Evolutionary conservation across 371 early-diverging fungal species (phyloP), one percentile per base, ranked within the genome.

Genomic region (Thermomucor indicae-seudaticae): DNA sequence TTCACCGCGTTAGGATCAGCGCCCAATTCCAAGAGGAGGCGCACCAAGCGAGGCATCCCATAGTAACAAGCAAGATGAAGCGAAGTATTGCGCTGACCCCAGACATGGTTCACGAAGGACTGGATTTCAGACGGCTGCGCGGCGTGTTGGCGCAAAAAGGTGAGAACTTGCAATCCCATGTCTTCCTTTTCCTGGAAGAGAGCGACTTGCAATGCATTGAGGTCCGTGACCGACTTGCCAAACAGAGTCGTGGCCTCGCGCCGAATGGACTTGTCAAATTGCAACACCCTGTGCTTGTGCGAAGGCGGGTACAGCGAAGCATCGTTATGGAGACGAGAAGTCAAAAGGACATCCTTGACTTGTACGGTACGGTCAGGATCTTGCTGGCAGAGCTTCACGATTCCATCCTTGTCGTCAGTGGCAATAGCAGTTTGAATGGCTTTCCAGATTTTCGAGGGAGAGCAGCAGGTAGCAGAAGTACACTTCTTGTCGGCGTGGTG

Each of bases 51-150:
- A 4, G 75, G 67, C 86, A 86, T 89, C 8, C 89, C 84, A 49
- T 79, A 53, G 45, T 86, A 89, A 29, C 80, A 67, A 6, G 89
- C 89, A 31, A 89, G 50, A 55, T 89, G 89, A 40, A 89, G 63
- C 2, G 79, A 73, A 0, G 87, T 83, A 63, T 86, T 86, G 11
- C 85, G 83, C 53, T 79, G 57, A 34, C 78, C 74, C 86, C 86
- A 89, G 29, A 80, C 68, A 43, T 78, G 72, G 48, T 80, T 77
- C 73, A 89, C 69, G 57, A 89, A 85, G 56, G 31, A 27, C 17
- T 25, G 14, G 11, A 58, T 28, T 37, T 58, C 47, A 7, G 17
- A 10, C 10, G 43, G 42, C n/a, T 40, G n/a, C n/a, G n/a, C n/a
- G 11, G 55, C 60, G n/a, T 47, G 47, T 11, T 53, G 35, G 8